Percentiles rank a stretch among this genome's conserved stretches.
Conservation (phyloP, 2,329 filamentous ascomycete genomes). For the Epichloe sp. region DNA sequence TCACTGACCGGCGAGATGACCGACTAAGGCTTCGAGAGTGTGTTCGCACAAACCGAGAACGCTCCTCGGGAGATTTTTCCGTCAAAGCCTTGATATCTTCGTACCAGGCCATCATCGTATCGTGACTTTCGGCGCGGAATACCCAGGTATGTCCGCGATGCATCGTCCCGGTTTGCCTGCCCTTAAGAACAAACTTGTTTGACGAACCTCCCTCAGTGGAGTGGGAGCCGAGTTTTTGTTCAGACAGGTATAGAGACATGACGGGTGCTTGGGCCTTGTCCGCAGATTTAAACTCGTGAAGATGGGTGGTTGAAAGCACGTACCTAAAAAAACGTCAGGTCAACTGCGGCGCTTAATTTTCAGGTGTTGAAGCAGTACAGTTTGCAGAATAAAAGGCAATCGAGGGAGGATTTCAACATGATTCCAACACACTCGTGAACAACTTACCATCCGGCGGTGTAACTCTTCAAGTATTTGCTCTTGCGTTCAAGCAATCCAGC, state of each 20-base stretch:
- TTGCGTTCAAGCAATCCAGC: slow-evolving; percentile 90
- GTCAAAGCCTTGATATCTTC: slow-evolving; percentile 84
- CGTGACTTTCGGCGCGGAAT: slow-evolving; percentile 60
- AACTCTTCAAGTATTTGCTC: slow-evolving; percentile 97
- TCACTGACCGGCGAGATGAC: slow-evolving; percentile 45
- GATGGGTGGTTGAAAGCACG: slow-evolving; percentile 86
- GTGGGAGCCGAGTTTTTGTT: slow-evolving; percentile 90
- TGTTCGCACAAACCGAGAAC: slow-evolving; percentile 72
- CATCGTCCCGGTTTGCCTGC: slow-evolving; percentile 82
- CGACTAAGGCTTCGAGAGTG: slow-evolving; percentile 70
- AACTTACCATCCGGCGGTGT: slow-evolving; percentile 80
- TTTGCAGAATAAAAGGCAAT: not conserved
- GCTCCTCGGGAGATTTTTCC: slow-evolving; percentile 77
- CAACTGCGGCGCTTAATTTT: not conserved
- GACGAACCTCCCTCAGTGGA: slow-evolving; percentile 72
- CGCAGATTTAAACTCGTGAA: slow-evolving; percentile 98
- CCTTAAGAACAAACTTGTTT: slow-evolving; percentile 97
- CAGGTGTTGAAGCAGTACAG: slow-evolving; percentile 5
- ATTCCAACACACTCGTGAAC: not conserved
- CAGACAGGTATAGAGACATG: slow-evolving; percentile 90
- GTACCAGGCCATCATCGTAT: slow-evolving; percentile 96
- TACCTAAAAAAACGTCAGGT: slow-evolving; percentile 47
- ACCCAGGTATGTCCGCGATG: slow-evolving; percentile 70
- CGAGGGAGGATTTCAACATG: not conserved
- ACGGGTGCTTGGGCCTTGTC: slow-evolving; percentile 83